phyloP scores from a whole-genome alignment of 768 basidiomycete species.

The Plicaturopsis crispa region DNA sequence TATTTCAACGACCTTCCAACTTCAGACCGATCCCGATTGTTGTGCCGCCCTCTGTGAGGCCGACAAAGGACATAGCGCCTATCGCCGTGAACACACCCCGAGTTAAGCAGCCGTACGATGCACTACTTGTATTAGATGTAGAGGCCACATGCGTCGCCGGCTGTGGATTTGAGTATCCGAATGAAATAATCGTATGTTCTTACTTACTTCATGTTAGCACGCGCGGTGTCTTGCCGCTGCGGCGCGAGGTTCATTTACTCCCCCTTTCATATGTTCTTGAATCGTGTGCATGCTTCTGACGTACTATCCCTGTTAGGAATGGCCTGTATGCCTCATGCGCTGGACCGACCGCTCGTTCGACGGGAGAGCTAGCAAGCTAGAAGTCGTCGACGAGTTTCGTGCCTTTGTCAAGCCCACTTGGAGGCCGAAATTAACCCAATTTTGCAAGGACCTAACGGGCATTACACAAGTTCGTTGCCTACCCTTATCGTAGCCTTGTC shows the following conservation, averaged over 20 bases:
- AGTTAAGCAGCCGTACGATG: constrained; percentile 52
- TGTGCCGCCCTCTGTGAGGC: no score
- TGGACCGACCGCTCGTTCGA: constrained; percentile 63
- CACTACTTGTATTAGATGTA: constrained; percentile 83
- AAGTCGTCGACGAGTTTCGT: constrained; percentile 76
- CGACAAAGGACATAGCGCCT: no score
- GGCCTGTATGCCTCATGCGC: constrained; percentile 81
- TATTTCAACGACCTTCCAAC: no score
- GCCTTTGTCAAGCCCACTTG: constrained; percentile 86
- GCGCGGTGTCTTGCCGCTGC: no score
- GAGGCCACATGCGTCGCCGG: constrained; percentile 77
- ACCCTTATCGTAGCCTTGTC: constrained; percentile 14
- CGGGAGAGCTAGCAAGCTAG: constrained; percentile 47
- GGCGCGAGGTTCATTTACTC: constrained; percentile 6
- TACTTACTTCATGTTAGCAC: no score
- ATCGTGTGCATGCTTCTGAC: constrained; percentile 1
- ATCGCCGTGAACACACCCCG: background rate
- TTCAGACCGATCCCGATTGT: no score
- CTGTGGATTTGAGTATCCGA: constrained; percentile 72
- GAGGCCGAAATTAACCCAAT: constrained; percentile 71
- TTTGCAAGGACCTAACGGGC: constrained; percentile 84
- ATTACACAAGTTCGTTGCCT: constrained; percentile 94
- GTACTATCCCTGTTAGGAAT: constrained; percentile 53
- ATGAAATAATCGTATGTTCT: constrained; percentile 86
- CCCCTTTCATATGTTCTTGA: background rate